These are phyloP conservation scores for Hirsutella minnesotensis DNA, from an alignment of 2,329 filamentous ascomycete species.

Conservation along the genomic window DNA sequence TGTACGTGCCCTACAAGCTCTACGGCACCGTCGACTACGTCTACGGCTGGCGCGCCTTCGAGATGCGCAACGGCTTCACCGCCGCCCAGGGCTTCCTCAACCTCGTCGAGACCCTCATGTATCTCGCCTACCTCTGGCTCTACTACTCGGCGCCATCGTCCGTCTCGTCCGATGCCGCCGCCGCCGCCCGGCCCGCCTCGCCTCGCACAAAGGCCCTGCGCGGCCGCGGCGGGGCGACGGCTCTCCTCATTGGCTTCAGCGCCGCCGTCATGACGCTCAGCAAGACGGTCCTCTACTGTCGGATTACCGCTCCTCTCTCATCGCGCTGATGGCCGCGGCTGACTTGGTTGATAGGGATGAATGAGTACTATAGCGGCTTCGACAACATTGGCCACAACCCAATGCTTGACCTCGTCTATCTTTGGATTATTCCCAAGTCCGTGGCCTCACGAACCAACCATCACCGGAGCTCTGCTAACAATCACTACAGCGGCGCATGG, in stretches of 20 bases:
- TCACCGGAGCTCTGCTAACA: no score
- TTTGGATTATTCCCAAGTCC: slow-evolving; percentile 50
- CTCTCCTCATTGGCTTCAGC: slow-evolving; percentile 36
- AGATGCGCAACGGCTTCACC: slow-evolving; percentile 61
- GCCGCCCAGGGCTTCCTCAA: slow-evolving; percentile 63
- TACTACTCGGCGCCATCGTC: slow-evolving; percentile 18
- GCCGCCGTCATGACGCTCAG: slow-evolving; percentile 48
- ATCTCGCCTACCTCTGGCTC: slow-evolving; percentile 40
- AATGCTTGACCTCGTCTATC: slow-evolving; percentile 27
- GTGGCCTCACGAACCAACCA: no score
- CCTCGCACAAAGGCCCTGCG: slow-evolving; percentile 18
- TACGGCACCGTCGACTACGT: slow-evolving; percentile 72
- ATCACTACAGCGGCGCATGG: slow-evolving; percentile 36
- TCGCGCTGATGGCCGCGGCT: no score
- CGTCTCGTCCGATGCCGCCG: neutral
- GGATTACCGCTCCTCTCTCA: slow-evolving; percentile 13
- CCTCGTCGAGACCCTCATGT: slow-evolving; percentile 53
- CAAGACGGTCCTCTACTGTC: slow-evolving; percentile 51
- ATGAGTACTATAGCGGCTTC: slow-evolving; percentile 44
- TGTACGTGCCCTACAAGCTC: slow-evolving; percentile 69
- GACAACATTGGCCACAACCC: slow-evolving; percentile 47
- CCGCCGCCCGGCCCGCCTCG: neutral
- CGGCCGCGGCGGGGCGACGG: slow-evolving; percentile 31
- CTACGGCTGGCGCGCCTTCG: slow-evolving; percentile 66
- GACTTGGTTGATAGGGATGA: slow-evolving; percentile 30